phyloP scores from a whole-genome alignment of 2,329 filamentous ascomycete species.

The Blastomyces parvus region DNA sequence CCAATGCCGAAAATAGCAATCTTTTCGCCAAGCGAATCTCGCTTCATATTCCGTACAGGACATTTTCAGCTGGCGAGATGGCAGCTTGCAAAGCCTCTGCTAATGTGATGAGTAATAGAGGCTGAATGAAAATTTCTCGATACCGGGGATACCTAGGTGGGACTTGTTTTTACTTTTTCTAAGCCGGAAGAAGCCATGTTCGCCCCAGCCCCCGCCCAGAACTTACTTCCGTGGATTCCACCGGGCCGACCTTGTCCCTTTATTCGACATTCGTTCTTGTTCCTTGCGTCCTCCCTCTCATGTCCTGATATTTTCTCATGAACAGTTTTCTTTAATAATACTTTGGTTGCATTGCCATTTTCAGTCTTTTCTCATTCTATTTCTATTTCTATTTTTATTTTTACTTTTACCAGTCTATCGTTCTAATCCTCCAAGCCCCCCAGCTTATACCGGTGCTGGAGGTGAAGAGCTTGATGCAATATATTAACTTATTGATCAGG shows the following conservation, averaged over 20 bases:
- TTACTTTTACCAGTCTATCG: neutral
- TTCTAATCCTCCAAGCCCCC: neutral
- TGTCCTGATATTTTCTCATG: neutral
- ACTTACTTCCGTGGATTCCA: neutral
- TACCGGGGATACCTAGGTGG: neutral
- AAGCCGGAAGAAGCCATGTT: neutral
- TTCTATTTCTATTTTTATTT: no score
- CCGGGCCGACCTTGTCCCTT: neutral
- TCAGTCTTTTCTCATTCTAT: neutral
- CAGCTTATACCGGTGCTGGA: neutral
- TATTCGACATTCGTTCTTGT: neutral
- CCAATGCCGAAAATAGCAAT: neutral
- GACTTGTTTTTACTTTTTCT: neutral
- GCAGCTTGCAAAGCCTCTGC: neutral
- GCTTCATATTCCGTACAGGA: neutral
- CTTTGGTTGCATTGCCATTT: neutral
- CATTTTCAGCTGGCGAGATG: neutral
- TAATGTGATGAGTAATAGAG: neutral
- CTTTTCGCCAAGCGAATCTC: neutral
- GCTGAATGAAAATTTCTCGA: neutral
- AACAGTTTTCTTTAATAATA: neutral
- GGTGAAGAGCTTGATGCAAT: neutral
- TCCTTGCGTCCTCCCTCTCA: neutral
- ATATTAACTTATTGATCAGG: neutral
- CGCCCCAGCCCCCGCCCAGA: neutral